A percentile compares a stretch with the other conserved stretches of the same genome.
Evolutionary conservation across 2,329 filamentous ascomycete species (phyloP).

Genomic region (Xylariaceae sp.): DNA sequence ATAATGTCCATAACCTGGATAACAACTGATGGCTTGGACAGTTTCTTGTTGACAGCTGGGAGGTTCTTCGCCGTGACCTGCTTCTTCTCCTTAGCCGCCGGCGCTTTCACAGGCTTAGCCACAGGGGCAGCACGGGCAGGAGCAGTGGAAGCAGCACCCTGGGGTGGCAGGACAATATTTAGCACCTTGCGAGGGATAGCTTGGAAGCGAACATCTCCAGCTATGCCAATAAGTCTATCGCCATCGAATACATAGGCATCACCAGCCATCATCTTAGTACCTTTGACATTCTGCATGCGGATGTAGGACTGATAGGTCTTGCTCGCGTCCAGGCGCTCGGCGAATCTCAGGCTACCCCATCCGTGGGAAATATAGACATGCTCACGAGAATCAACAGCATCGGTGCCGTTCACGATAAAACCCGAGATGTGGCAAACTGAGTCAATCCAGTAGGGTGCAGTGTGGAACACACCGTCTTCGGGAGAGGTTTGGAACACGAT

Average conservation of each 20-base stretch:
- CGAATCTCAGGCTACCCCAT: slow-evolving; percentile 61
- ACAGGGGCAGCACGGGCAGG: slow-evolving; percentile 45
- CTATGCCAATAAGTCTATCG: slow-evolving; percentile 55
- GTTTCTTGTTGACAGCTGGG: slow-evolving; percentile 57
- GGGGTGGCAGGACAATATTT: slow-evolving; percentile 70
- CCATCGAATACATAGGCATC: slow-evolving; percentile 63
- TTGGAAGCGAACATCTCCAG: slow-evolving; percentile 69
- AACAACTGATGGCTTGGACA: slow-evolving; percentile 53
- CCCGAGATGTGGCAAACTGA: slow-evolving; percentile 65
- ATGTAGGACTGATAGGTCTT: slow-evolving; percentile 64
- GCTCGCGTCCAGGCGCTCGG: slow-evolving; percentile 51
- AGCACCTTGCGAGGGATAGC: slow-evolving; percentile 70
- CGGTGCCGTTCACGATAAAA: slow-evolving; percentile 66
- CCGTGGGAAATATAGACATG: slow-evolving; percentile 67
- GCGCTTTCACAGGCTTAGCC: slow-evolving; percentile 46
- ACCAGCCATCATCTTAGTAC: slow-evolving; percentile 58
- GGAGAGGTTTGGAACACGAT: slow-evolving; percentile 57
- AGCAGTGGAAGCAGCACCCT: slow-evolving; percentile 53
- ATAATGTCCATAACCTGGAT: slow-evolving; percentile 59
- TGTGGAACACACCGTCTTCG: slow-evolving; percentile 60
- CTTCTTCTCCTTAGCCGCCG: slow-evolving; percentile 50
- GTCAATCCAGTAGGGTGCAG: slow-evolving; percentile 65
- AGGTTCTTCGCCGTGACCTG: slow-evolving; percentile 55
- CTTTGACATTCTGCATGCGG: slow-evolving; percentile 62
- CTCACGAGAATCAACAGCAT: slow-evolving; percentile 60